Evolutionary conservation across 2,329 filamentous ascomycete genomes (phyloP).

Genomic region (Mariannaea sp.): DNA sequence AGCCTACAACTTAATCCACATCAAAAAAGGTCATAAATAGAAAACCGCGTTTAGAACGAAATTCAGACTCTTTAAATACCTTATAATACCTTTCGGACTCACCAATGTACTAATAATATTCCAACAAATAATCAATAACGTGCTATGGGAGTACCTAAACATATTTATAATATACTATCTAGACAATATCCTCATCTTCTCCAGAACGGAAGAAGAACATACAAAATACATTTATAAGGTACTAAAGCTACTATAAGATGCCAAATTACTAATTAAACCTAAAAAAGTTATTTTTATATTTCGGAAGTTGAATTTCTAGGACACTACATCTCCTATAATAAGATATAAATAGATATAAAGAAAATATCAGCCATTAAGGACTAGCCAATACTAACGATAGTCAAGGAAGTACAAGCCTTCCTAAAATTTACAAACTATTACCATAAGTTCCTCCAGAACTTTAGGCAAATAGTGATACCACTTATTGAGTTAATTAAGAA

Average conservation of each 20-base stretch:
- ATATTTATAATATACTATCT: conserved; percentile 22
- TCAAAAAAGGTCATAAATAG: conserved; percentile 41
- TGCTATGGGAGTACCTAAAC: conserved; percentile 22
- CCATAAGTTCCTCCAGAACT: conserved; percentile 24
- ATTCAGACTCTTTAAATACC: conserved; percentile 41
- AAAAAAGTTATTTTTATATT: conserved; percentile 24
- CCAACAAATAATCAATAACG: conserved; percentile 29
- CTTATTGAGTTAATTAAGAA: conserved; percentile 17
- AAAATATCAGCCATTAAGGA: conserved; percentile 22
- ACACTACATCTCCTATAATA: conserved; percentile 13
- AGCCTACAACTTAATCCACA: conserved; percentile 41
- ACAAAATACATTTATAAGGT: too few species aligned
- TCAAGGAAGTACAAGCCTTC: conserved; percentile 27
- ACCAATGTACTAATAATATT: conserved; percentile 28
- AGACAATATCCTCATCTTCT: conserved; percentile 32
- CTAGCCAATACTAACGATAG: background rate
- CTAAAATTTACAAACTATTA: conserved; percentile 25
- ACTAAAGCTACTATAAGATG: background rate
- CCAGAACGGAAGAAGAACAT: conserved; percentile 2
- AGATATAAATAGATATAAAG: conserved; percentile 22
- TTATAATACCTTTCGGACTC: conserved; percentile 39
- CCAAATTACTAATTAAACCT: background rate
- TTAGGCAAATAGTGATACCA: conserved; percentile 7
- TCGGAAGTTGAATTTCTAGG: conserved; percentile 19
- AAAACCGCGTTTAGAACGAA: conserved; percentile 38